Evolutionary conservation across 768 basidiomycete species (phyloP).

Genomic region (Mycena crocata): DNA sequence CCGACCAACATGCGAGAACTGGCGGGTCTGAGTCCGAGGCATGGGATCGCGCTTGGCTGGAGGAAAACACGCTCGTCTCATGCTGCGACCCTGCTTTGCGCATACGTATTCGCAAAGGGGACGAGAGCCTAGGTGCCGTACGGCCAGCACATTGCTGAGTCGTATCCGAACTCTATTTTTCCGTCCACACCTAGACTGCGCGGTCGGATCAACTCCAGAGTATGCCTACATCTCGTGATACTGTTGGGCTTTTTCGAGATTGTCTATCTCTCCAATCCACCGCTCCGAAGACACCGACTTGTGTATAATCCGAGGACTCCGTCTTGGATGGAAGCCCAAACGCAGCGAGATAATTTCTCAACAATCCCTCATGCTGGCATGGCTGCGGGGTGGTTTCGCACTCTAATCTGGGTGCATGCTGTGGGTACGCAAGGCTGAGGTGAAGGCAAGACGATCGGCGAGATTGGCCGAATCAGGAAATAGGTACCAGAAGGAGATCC

Average conservation of each 20-base stretch:
- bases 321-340: neutral
- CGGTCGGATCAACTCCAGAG: constrained; percentile 23
- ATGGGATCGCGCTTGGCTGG: neutral
- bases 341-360: constrained; percentile 1
- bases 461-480: neutral
- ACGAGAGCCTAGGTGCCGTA: constrained; percentile 4
- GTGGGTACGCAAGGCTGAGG: neutral
- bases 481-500: constrained; percentile 8
- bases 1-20: constrained; percentile 20
- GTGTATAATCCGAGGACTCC: constrained; percentile 17
- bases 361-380: constrained; percentile 6
- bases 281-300: constrained; percentile 19
- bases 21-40: constrained; percentile 10
- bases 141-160: neutral
- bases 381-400: neutral
- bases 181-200: constrained; percentile 18
- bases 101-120: constrained; percentile 10
- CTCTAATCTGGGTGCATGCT: constrained; percentile 13
- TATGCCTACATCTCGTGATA: constrained; percentile 21
- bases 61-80: constrained; percentile 10
- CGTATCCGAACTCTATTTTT: constrained; percentile 2
- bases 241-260: constrained; percentile 22
- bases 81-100: constrained; percentile 16
- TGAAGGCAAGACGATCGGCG: constrained; percentile 2
- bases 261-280: constrained; percentile 11